Evolutionary conservation across 2,329 filamentous ascomycete species (phyloP), one percentile per base, ranked within the genome.

Genomic region (Rachicladosporium sp.): DNA sequence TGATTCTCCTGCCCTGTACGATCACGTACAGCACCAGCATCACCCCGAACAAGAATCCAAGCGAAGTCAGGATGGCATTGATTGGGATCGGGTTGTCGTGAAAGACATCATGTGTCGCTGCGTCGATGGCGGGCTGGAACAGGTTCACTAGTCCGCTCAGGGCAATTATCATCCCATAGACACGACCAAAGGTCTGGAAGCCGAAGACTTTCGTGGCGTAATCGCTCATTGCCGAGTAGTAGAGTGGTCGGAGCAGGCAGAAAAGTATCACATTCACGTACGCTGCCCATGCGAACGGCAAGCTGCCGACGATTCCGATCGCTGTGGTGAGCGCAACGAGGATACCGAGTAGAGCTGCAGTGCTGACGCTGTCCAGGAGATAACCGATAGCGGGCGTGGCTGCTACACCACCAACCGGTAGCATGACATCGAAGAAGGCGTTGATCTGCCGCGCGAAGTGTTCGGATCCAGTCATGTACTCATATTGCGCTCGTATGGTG

Each of bases 131-230:
- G 6, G 80, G 80, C 65, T 93, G 86, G 3, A 76, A 76, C 51
- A 94, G 85, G 61, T 93, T 93, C 50, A 88, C 70, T 1, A 93
- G 58, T 1, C 88, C 87, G 1, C 84, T 79, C 3, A 91, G 64
- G 61, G 83, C 91, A 51, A 94, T 93, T 49, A 93, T 83, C 21
- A 86, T 73, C 13, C 87, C 87, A 60, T 94, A 94, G 12, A 94
- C 85, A 37, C 83, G 91, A 33, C 87, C 88, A 50, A 94, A 94
- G 0, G 86, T 93, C 45, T 79, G 73, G 63, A 93, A 93, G n/a
- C 87, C 87, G 58, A 94, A 94, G 31, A 94, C 85, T 62, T 93
- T 93, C 42, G 85, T 85, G 8, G 78, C 76, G 57, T 93, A 93
- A 62, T 94, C 87, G 34, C 50, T 53, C 47, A 94, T 83, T 9